These are phyloP conservation scores for Pezicula radicicola DNA, from an alignment of 2,329 filamentous ascomycete species.

Conservation along the genomic window DNA sequence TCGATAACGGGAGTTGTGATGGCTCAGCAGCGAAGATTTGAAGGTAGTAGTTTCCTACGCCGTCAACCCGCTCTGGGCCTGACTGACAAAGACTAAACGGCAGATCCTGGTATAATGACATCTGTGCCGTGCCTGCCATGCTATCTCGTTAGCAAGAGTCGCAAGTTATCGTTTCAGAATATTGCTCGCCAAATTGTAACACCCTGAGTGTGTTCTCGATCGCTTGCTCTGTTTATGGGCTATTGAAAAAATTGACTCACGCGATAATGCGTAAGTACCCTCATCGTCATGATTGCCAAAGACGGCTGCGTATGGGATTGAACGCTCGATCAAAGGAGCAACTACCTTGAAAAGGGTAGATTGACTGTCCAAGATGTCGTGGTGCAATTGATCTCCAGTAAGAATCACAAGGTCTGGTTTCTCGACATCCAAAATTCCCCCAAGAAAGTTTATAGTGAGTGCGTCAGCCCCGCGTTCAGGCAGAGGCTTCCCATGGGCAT, in stretches of 20 bases:
- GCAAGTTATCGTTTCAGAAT: slow-evolving; percentile 21
- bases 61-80: slow-evolving; percentile 77
- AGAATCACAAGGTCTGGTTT: slow-evolving; percentile 87
- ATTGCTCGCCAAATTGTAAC: slow-evolving; percentile 17
- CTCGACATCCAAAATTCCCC: slow-evolving; percentile 81
- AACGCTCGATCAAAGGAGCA: slow-evolving; percentile 74
- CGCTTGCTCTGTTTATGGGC: slow-evolving; percentile 15
- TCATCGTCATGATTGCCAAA: slow-evolving; percentile 98
- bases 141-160: slow-evolving; percentile 27
- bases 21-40: slow-evolving; percentile 77
- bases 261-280: slow-evolving; percentile 41
- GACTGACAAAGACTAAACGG: slow-evolving; percentile 81
- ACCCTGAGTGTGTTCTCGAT: slow-evolving; percentile 10
- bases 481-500: slow-evolving; percentile 30
- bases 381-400: slow-evolving; percentile 91
- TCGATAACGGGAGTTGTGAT: slow-evolving; percentile 81
- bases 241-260: slow-evolving; percentile 29
- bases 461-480: slow-evolving; percentile 87
- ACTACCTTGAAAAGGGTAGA: slow-evolving; percentile 84
- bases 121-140: slow-evolving; percentile 54
- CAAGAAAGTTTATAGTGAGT: slow-evolving; percentile 83
- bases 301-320: slow-evolving; percentile 86
- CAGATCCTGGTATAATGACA: slow-evolving; percentile 78
- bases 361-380: slow-evolving; percentile 78
- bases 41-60: slow-evolving; percentile 89